These are phyloP conservation scores for Gaertneriomyces semiglobifer DNA, from an alignment of 192 early-diverging fungal species.

Conservation along the genomic window DNA sequence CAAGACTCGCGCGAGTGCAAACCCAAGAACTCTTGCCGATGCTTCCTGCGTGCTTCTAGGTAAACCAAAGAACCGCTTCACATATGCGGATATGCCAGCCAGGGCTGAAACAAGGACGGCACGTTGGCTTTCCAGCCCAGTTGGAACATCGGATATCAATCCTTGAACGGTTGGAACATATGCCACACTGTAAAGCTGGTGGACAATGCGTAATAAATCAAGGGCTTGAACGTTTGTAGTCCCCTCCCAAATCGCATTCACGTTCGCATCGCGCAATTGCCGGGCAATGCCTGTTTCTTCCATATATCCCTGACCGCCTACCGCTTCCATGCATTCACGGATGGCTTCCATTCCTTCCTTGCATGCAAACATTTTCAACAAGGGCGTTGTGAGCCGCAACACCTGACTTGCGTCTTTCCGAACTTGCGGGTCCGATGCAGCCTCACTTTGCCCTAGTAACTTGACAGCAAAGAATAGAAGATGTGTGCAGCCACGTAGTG, in stretches of 20 bases:
- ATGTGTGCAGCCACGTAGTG: conserved; percentile 50
- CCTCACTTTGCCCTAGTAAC: conserved; percentile 53
- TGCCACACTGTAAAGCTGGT: conserved; percentile 16
- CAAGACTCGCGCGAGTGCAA: conserved; percentile 47
- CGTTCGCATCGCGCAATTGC: conserved; percentile 56
- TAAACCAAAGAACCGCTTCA: conserved; percentile 10
- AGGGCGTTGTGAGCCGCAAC: conserved; percentile 66
- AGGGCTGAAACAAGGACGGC: conserved; percentile 1
- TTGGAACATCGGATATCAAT: not conserved
- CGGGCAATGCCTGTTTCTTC: conserved; percentile 64
- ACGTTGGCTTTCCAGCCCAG: not conserved
- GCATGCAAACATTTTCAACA: conserved; percentile 58
- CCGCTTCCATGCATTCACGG: conserved; percentile 61
- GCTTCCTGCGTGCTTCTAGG: conserved; percentile 37
- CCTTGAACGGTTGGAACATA: not conserved
- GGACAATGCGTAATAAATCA: conserved; percentile 41
- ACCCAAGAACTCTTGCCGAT: conserved; percentile 45
- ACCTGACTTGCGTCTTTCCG: conserved; percentile 26
- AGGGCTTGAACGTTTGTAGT: conserved; percentile 66
- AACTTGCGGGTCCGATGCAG: conserved; percentile 31
- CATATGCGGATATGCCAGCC: not conserved
- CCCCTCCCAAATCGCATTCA: conserved; percentile 76
- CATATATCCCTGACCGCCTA: conserved; percentile 75
- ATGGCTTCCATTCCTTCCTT: conserved; percentile 48
- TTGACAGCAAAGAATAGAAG: conserved; percentile 53